These are phyloP conservation scores for Pseudocercospora macadamiae DNA, from an alignment of 2,329 filamentous ascomycete genomes.

Conservation along the genomic window DNA sequence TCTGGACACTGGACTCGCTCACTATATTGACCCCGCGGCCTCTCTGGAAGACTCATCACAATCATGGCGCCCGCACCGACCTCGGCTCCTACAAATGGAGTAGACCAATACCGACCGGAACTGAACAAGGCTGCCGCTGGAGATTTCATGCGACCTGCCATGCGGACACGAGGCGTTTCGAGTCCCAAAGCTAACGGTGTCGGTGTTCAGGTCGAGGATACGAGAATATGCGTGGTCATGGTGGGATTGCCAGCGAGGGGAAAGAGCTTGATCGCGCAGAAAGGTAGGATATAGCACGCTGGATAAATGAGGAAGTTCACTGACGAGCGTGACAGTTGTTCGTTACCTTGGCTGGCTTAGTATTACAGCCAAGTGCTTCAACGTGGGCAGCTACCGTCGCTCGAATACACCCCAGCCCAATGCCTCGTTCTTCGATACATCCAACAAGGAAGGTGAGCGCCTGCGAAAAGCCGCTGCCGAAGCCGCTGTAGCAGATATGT, in stretches of 20 bases:
- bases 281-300: constrained; percentile 50
- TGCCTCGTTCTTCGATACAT: constrained; percentile 92
- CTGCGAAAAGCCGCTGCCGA: constrained; percentile 86
- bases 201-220: constrained; percentile 89
- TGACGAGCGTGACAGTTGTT: constrained; percentile 60
- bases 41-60: too few relatives aligned
- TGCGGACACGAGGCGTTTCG: constrained; percentile 35
- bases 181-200: constrained; percentile 60
- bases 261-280: constrained; percentile 97
- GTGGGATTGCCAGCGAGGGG: constrained; percentile 92
- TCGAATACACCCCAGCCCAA: constrained; percentile 85
- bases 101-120: constrained; percentile 32
- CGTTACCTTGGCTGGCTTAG: constrained; percentile 97
- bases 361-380: constrained; percentile 91
- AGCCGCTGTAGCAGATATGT: constrained; percentile 90
- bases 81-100: constrained; percentile 29
- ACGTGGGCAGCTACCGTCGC: constrained; percentile 93
- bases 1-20: constrained; percentile 2
- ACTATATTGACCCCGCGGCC: too few relatives aligned
- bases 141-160: constrained; percentile 48
- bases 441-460: constrained; percentile 87
- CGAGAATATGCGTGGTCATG: constrained; percentile 98
- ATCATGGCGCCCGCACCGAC: constrained; percentile 4
- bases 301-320: too few relatives aligned
- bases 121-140: constrained; percentile 36